phyloP scores from a whole-genome alignment of 2,329 filamentous ascomycete species.

The Stachybotrys chlorohalonatus region DNA sequence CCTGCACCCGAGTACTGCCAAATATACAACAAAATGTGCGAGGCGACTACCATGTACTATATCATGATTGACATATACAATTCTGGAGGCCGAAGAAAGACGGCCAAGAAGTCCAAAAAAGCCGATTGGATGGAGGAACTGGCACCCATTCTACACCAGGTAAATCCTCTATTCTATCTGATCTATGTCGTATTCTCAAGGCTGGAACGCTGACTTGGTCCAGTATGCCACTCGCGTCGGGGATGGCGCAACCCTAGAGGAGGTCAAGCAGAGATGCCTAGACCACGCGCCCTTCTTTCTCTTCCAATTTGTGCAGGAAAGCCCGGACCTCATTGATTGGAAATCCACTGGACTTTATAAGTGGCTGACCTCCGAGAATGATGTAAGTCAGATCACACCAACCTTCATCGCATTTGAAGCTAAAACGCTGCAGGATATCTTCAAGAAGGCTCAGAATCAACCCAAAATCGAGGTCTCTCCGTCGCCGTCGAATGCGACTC shows the following conservation, averaged over 20 bases:
- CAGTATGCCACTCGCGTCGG: slow-evolving; percentile 44
- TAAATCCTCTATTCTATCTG: slow-evolving; percentile 4
- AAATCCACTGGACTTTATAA: slow-evolving; percentile 34
- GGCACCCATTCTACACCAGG: slow-evolving; percentile 21
- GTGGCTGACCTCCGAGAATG: slow-evolving; percentile 33
- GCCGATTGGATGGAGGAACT: slow-evolving; percentile 20
- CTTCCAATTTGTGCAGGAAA: slow-evolving; percentile 37
- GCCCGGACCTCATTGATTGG: slow-evolving; percentile 28
- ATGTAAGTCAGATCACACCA: slow-evolving; percentile 21
- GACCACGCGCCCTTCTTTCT: slow-evolving; percentile 44
- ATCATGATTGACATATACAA: slow-evolving; percentile 49
- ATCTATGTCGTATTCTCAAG: not conserved
- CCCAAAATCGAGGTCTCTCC: not conserved
- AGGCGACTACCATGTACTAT: slow-evolving; percentile 57
- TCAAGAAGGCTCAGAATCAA: slow-evolving; percentile 10
- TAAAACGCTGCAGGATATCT: slow-evolving; percentile 12
- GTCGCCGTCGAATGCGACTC: slow-evolving; percentile 8
- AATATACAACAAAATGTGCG: slow-evolving; percentile 50
- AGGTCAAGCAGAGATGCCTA: slow-evolving; percentile 35
- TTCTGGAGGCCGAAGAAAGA: slow-evolving; percentile 10
- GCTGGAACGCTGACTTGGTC: not conserved
- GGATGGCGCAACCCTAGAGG: slow-evolving; percentile 41
- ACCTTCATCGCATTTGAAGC: no score
- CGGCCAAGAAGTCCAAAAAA: slow-evolving; percentile 17
- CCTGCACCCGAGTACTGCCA: slow-evolving; percentile 47